Evolutionary conservation across 768 basidiomycete genomes (phyloP).

Genomic region (Phlegmacium glaucopus): DNA sequence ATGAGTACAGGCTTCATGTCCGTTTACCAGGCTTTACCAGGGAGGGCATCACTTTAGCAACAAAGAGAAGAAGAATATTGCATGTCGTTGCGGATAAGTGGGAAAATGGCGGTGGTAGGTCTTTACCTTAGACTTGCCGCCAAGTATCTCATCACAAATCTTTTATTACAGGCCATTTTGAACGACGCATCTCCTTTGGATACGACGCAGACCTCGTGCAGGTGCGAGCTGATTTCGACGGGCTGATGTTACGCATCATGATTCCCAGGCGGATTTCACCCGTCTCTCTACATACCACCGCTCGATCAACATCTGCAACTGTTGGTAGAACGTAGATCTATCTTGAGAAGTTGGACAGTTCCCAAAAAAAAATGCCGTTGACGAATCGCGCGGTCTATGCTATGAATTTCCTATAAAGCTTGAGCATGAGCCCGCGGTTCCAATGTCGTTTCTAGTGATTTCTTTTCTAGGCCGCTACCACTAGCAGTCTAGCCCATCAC

Average conservation of each 20-base stretch:
- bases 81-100: constrained; percentile 76
- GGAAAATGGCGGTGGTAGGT: constrained; percentile 57
- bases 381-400: too few species aligned
- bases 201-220: constrained; percentile 71
- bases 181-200: constrained; percentile 72
- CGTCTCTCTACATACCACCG: neutral
- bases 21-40: constrained; percentile 62
- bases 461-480: too few species aligned
- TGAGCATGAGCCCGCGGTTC: too few species aligned
- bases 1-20: constrained; percentile 56
- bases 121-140: constrained; percentile 1
- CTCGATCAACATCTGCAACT: too few species aligned
- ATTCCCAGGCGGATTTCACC: constrained; percentile 44
- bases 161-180: constrained; percentile 53
- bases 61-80: constrained; percentile 61
- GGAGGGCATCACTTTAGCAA: constrained; percentile 70
- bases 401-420: too few species aligned
- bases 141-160: constrained; percentile 1
- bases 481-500: too few species aligned
- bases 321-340: too few species aligned
- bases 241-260: constrained; percentile 58
- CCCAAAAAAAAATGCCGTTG: too few species aligned
- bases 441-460: too few species aligned
- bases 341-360: too few species aligned
- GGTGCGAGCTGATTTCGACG: constrained; percentile 76